These are phyloP conservation scores for Astrothelium subdiscretum DNA, from an alignment of 495 filamentous ascomycete genomes.

Conservation along the genomic window DNA sequence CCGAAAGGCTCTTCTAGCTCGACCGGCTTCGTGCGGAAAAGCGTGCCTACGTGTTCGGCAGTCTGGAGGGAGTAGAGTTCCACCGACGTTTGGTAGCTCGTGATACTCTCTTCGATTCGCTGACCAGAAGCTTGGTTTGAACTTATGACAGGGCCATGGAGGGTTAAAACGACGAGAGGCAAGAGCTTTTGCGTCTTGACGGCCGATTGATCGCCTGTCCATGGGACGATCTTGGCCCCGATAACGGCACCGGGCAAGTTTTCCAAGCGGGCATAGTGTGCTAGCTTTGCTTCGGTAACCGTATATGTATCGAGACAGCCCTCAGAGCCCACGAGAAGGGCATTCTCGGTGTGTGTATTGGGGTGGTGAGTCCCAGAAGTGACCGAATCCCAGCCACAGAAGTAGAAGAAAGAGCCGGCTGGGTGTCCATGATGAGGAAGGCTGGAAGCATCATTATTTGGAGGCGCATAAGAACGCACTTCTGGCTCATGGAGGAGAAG, in stretches of 20 bases:
- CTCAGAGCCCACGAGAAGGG: slow-evolving; percentile 62
- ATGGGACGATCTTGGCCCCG: slow-evolving; percentile 63
- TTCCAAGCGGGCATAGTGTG: slow-evolving; percentile 53
- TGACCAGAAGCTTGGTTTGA: slow-evolving; percentile 9
- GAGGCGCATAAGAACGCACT: not conserved
- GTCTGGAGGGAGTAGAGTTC: slow-evolving; percentile 73
- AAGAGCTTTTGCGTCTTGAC: slow-evolving; percentile 16
- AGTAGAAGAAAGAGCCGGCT: not conserved
- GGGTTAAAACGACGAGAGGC: slow-evolving; percentile 60
- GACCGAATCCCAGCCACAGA: not conserved
- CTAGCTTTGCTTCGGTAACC: slow-evolving; percentile 54
- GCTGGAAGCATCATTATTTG: not conserved
- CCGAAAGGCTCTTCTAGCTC: slow-evolving; percentile 36
- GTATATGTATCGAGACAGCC: slow-evolving; percentile 60
- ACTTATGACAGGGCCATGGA: slow-evolving; percentile 55
- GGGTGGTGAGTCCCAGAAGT: not conserved
- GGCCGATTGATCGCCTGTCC: slow-evolving; percentile 10
- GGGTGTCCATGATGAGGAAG: not conserved
- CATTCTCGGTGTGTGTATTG: not conserved
- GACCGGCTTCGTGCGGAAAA: slow-evolving; percentile 48
- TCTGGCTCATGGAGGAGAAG: not conserved
- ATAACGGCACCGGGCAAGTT: slow-evolving; percentile 71
- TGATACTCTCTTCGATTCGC: slow-evolving; percentile 29
- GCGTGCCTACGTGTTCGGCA: slow-evolving; percentile 51
- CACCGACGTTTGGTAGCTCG: slow-evolving; percentile 68